These are phyloP conservation scores for Neurospora sp. DNA, from an alignment of 2,329 filamentous ascomycete genomes.

Conservation along the genomic window DNA sequence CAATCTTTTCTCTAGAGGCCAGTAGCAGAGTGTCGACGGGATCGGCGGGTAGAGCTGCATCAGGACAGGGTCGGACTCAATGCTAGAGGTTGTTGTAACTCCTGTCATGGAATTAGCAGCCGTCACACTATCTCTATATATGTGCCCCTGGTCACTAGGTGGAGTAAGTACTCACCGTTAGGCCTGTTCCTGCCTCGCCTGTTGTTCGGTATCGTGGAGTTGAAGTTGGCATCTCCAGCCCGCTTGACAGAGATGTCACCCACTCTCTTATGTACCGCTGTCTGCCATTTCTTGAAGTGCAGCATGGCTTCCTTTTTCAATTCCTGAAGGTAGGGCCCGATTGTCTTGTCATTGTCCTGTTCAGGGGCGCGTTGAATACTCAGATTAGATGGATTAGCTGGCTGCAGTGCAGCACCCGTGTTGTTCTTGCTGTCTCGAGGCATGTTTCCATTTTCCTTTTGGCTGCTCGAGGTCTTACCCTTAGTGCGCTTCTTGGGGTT, in stretches of 20 bases:
- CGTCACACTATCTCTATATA: background rate
- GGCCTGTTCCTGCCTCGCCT: constrained; percentile 12
- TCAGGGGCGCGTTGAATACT: constrained; percentile 10
- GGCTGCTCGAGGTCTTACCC: background rate
- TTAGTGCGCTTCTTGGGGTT: background rate
- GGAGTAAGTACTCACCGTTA: constrained; percentile 7
- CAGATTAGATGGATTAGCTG: background rate
- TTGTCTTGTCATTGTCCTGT: constrained; percentile 25
- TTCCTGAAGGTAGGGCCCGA: constrained; percentile 33
- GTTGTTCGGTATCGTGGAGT: constrained; percentile 9
- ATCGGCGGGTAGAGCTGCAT: constrained; percentile 46
- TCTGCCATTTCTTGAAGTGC: constrained; percentile 75
- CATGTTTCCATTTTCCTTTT: constrained; percentile 15
- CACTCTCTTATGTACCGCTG: constrained; percentile 57
- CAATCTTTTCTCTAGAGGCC: constrained; percentile 51
- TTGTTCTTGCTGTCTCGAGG: constrained; percentile 10
- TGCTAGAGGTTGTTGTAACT: constrained; percentile 22
- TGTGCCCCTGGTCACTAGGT: no score
- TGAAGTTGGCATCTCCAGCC: constrained; percentile 23
- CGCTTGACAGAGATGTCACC: constrained; percentile 52
- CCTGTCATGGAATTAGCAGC: constrained; percentile 17
- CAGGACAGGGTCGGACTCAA: constrained; percentile 38
- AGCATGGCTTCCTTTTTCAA: constrained; percentile 59
- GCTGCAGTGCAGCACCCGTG: background rate
- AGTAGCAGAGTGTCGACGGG: constrained; percentile 48